These are phyloP conservation scores for Tuber calosporum DNA, from an alignment of 495 filamentous ascomycete genomes.

Conservation along the genomic window DNA sequence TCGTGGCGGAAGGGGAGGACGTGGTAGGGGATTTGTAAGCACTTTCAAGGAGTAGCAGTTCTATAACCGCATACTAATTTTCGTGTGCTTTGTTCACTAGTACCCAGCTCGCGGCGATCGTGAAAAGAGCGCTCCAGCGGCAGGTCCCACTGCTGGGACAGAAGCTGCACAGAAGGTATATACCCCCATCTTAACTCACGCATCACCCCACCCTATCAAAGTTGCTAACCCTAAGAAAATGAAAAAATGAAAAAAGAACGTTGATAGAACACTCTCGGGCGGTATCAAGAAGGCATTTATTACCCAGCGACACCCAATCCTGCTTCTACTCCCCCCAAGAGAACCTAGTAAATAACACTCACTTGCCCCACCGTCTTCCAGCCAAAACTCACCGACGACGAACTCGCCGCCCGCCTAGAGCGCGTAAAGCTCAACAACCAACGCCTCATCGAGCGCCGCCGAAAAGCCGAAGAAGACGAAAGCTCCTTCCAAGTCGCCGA, in stretches of 20 bases:
- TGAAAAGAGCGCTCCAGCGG: slow-evolving; percentile 10
- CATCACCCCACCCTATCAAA: slow-evolving; percentile 13
- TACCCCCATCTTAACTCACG: background rate
- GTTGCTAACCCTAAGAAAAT: slow-evolving; percentile 7
- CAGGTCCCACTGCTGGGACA: slow-evolving; percentile 6
- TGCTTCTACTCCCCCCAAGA: background rate
- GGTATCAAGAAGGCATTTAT: slow-evolving; percentile 36
- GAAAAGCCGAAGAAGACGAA: slow-evolving; percentile 50
- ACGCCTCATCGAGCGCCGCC: slow-evolving; percentile 47
- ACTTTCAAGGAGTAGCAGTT: background rate
- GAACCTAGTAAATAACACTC: background rate
- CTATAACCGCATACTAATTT: background rate
- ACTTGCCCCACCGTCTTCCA: slow-evolving; percentile 10
- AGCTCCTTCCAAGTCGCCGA: slow-evolving; percentile 47
- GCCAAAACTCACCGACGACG: slow-evolving; percentile 50
- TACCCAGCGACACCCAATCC: slow-evolving; percentile 1
- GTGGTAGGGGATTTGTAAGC: slow-evolving; percentile 6
- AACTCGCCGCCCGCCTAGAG: slow-evolving; percentile 50
- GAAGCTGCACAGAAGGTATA: slow-evolving; percentile 6
- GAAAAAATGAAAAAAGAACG: background rate
- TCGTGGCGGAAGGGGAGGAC: slow-evolving; percentile 9
- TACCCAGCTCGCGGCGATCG: slow-evolving; percentile 12
- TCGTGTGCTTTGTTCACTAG: background rate
- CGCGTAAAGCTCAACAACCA: slow-evolving; percentile 47
- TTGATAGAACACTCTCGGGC: slow-evolving; percentile 30